These are phyloP conservation scores for Teunomyces kruisii DNA, from an alignment of 805 yeast species.

Conservation along the genomic window DNA sequence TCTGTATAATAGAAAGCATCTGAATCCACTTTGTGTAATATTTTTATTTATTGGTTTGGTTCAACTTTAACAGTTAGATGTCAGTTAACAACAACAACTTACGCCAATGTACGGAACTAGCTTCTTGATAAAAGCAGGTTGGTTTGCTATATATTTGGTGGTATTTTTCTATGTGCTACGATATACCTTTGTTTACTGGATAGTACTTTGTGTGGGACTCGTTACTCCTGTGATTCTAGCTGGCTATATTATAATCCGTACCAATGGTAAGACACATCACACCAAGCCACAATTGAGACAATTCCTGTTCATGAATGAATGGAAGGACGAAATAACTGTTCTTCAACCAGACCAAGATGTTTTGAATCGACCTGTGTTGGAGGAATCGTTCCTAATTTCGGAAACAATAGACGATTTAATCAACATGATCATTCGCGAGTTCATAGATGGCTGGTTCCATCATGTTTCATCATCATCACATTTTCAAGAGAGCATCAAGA, in stretches of 20 bases:
- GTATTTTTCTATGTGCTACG: conserved; percentile 7
- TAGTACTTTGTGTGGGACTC: conserved; percentile 4
- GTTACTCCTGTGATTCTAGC: neutral
- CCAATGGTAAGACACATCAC: neutral
- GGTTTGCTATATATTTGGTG: neutral
- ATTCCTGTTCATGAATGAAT: conserved; percentile 10
- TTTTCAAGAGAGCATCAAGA: conserved; percentile 41
- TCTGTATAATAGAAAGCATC: neutral
- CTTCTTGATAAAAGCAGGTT: conserved; percentile 1
- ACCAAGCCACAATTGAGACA: neutral
- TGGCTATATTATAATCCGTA: neutral
- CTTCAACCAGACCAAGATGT: conserved; percentile 3
- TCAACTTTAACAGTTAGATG: neutral
- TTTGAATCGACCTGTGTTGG: conserved; percentile 29
- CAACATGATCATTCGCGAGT: conserved; percentile 48
- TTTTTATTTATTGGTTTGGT: neutral
- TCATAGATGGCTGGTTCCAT: conserved; percentile 57
- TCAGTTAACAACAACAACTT: neutral
- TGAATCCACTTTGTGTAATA: neutral
- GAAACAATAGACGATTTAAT: conserved; percentile 53
- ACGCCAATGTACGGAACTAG: neutral
- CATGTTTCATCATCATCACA: conserved; percentile 36
- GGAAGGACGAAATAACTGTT: conserved; percentile 9
- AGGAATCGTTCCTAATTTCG: conserved; percentile 53
- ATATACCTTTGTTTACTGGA: conserved; percentile 11